Base-by-base conservation (phyloP, 768 basidiomycete species). In the Xanthoconium stramineum region DNA sequence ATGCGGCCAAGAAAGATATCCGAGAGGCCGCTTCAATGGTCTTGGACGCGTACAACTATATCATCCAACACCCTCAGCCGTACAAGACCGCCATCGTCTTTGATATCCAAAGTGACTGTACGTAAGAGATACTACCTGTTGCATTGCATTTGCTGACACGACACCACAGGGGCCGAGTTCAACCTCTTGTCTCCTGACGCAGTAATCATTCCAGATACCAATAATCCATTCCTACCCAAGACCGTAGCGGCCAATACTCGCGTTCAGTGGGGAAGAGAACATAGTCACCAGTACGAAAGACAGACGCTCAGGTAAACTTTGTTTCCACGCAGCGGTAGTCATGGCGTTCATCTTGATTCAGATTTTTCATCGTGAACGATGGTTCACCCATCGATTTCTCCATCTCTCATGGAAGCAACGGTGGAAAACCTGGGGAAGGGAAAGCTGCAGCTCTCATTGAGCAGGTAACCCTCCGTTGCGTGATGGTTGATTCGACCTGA, bases 31-130 rank as follows among this genome's bases (percentile, higher is more conserved):
- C 57, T 55, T 7, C 14, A 7, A 58, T 35, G 53, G 53, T 58
- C 47, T 24, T 33, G 57, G 46, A 46, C 3, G 53, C 57, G 8
- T 58, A 44, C 35, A 39, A 55, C 38, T 46, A 38, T 44, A 55
- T 58, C 33, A 40, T 49, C 20, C n/a, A 33, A 6, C 47, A 50
- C 29, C 42, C 48, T 17, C 20, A 24, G 8, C 42, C 32, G 1
- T 44, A 43, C 33, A 50, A 20, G 48, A 55, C 54, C 14, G 39
- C 28, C 1, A 30, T 50, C 20, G 28, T 24, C 12, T 39, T 58
- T 12, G 57, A 57, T 49, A 59, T 59, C 30, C 58, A 58, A 17
- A 52, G 48, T 12, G 48, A 58, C 33, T 50, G 55, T 58, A 40
- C 36, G 57, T 30, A 7, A 35, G 19, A 24, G 32, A 17, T 37